phyloP scores from a whole-genome alignment of 2,329 filamentous ascomycete genomes.

The Stromatinia cepivora region DNA sequence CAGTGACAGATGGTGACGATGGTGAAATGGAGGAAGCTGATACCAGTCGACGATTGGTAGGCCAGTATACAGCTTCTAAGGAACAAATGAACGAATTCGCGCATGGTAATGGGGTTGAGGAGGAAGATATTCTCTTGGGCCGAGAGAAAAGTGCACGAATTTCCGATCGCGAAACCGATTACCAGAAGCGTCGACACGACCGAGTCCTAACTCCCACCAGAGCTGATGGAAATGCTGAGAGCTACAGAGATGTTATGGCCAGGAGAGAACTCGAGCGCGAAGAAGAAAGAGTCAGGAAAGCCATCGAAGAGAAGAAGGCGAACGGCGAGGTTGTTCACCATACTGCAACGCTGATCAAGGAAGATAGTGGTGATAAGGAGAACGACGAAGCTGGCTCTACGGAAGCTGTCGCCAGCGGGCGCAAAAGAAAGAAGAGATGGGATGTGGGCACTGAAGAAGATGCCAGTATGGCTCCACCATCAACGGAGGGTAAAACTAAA shows the following conservation, averaged over 20 bases:
- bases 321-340: constrained; percentile 63
- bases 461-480: constrained; percentile 49
- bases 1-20: constrained; percentile 74
- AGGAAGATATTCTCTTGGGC: constrained; percentile 84
- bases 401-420: constrained; percentile 60
- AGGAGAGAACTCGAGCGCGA: constrained; percentile 87
- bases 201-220: constrained; percentile 83
- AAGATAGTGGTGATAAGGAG: constrained; percentile 66
- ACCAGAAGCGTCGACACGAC: constrained; percentile 93
- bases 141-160: constrained; percentile 90
- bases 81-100: constrained; percentile 95
- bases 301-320: constrained; percentile 71
- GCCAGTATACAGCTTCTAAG: constrained; percentile 92
- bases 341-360: constrained; percentile 68
- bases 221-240: constrained; percentile 77
- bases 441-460: constrained; percentile 68
- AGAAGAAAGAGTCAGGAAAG: constrained; percentile 79
- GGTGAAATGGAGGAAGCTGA: constrained; percentile 75
- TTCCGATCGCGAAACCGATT: constrained; percentile 90
- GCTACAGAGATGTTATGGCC: constrained; percentile 89
- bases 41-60: constrained; percentile 75
- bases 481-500: constrained; percentile 57
- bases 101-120: constrained; percentile 79
- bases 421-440: constrained; percentile 95
- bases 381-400: constrained; percentile 69